A percentile compares a stretch with the other conserved stretches of the same genome.
phyloP scores from a whole-genome alignment of 768 basidiomycete genomes.

The Fomitopsis serialis region DNA sequence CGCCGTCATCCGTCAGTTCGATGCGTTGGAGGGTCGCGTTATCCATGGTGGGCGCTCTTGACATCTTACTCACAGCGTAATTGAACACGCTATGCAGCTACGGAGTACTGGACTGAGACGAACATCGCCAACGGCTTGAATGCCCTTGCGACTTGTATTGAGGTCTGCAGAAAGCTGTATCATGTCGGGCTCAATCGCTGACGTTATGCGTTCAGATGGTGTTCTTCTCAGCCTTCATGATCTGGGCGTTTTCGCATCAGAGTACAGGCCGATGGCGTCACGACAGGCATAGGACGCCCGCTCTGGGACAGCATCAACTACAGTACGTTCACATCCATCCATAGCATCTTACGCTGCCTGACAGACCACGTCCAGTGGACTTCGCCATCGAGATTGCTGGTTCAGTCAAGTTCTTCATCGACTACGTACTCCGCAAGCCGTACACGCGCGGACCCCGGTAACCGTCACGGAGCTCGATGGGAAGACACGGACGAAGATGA shows the following conservation, averaged over 20 bases:
- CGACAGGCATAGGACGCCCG: constrained; percentile 63
- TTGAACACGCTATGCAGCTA: constrained; percentile 35
- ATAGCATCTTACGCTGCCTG: background rate
- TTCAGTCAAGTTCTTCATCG: constrained; percentile 59
- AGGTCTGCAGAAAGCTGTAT: constrained; percentile 40
- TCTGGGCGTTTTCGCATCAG: constrained; percentile 77
- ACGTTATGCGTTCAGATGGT: constrained; percentile 56
- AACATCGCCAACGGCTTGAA: constrained; percentile 84
- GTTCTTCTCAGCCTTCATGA: constrained; percentile 70
- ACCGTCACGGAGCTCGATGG: constrained; percentile 18
- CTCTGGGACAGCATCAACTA: constrained; percentile 56
- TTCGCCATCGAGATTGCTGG: constrained; percentile 58
- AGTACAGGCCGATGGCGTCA: constrained; percentile 48
- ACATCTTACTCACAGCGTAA: background rate
- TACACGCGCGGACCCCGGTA: constrained; percentile 17
- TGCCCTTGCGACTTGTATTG: constrained; percentile 78
- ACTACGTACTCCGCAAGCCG: constrained; percentile 30
- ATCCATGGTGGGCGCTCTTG: constrained; percentile 46
- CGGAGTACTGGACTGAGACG: constrained; percentile 74
- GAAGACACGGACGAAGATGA: constrained; percentile 22
- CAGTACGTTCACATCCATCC: constrained; percentile 26
- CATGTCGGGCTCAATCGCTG: background rate
- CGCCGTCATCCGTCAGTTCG: constrained; percentile 43
- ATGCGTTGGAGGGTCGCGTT: constrained; percentile 57
- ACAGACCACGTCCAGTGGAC: constrained; percentile 40